These are phyloP conservation scores for Aspergillus egyptiacus DNA, from an alignment of 495 filamentous ascomycete genomes.

Conservation along the genomic window DNA sequence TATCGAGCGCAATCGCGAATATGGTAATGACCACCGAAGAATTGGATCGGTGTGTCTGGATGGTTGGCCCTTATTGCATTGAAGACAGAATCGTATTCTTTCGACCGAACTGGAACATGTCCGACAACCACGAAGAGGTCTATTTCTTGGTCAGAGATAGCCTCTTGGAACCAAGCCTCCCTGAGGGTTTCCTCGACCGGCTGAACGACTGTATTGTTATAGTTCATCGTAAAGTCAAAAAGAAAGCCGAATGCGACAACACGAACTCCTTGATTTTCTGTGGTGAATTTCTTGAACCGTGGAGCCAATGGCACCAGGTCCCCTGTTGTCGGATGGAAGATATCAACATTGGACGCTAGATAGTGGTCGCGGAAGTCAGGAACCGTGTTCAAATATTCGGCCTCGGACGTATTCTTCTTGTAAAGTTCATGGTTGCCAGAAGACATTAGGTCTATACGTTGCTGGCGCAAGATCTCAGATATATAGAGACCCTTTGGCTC, in stretches of 20 bases:
- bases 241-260: constrained; percentile 89
- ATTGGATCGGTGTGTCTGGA: constrained; percentile 79
- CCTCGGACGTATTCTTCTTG: constrained; percentile 63
- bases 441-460: constrained; percentile 77
- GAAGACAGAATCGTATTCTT: constrained; percentile 72
- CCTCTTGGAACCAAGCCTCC: constrained; percentile 83
- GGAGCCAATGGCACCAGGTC: constrained; percentile 70
- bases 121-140: constrained; percentile 86
- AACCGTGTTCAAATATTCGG: constrained; percentile 71
- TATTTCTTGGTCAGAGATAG: constrained; percentile 69
- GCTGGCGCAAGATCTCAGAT: constrained; percentile 75
- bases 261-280: constrained; percentile 76
- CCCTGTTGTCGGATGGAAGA: constrained; percentile 63
- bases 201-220: constrained; percentile 81
- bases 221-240: constrained; percentile 85
- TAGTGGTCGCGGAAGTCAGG: constrained; percentile 72
- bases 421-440: constrained; percentile 97
- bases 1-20: constrained; percentile 79
- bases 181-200: constrained; percentile 71
- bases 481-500: constrained; percentile 81
- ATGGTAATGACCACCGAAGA: constrained; percentile 90
- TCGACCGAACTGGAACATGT: constrained; percentile 75
- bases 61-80: constrained; percentile 69
- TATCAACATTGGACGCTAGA: constrained; percentile 88
- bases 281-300: constrained; percentile 80